Evolutionary conservation across 2,329 filamentous ascomycete genomes (phyloP), one percentile per base, ranked within the genome.

Genomic region (Stagonosporopsis tanaceti): DNA sequence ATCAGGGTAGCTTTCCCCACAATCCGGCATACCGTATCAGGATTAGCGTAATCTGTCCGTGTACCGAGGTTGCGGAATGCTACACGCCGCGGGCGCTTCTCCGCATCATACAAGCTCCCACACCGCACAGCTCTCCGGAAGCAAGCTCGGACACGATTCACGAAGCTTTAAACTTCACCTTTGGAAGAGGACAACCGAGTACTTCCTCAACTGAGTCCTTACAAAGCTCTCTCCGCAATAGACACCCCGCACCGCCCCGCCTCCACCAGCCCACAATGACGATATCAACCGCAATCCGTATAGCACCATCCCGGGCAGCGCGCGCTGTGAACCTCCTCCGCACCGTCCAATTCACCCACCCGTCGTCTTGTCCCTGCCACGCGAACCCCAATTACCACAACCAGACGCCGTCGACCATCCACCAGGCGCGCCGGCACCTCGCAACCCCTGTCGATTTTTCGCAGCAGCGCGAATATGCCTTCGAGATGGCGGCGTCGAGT

Each of bases 401-500:
- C 45, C 67, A 67, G 37, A 68, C 65, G 28, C 70, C 68, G 5
- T 67, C 63, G 2, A 76, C 82, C 6, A 73, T 83, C 39, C 68
- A 73, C 12, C 84, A 85, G 78, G 84, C 83, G 37, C 82, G 83
- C 38, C 79, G 85, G 38, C 81, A 85, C 59, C 79, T 93, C 58
- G 93, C 92, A n/a, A 94, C 92, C 0, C 92, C 93, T 0, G 80
- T 90, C 27, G 89, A 92, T 69, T 79, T 84, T 8, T 84, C 85
- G 2, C 85, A 87, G 63, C 86, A 93, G 71, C 97, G 96, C 76
- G 95, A 99, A 76, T 99, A 99, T 79, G 95, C 95, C 14, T 99
- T 99, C 74, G 95, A 99, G 77, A 96, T 99, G 94, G 95, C 95
- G 0, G 93, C 95, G 1, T 96, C 92, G 1, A 92, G 90, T 27